These are phyloP conservation scores for Tephrocybe sp. DNA, from an alignment of 768 basidiomycete genomes.

Conservation along the genomic window DNA sequence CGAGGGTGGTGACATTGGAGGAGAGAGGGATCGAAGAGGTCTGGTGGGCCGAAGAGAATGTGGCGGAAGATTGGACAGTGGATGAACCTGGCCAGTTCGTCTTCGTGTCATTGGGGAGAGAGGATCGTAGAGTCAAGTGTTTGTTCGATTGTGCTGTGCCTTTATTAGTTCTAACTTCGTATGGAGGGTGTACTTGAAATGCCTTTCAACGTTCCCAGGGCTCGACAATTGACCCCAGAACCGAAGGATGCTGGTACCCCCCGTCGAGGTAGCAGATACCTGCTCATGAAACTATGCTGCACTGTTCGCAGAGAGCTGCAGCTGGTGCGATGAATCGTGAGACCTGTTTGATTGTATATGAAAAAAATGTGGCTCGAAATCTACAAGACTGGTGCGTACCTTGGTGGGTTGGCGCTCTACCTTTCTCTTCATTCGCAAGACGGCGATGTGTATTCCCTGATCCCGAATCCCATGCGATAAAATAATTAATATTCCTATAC, in stretches of 20 bases:
- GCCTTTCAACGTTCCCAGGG: slow-evolving; percentile 63
- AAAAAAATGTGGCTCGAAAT: background rate
- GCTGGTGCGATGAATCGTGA: slow-evolving; percentile 84
- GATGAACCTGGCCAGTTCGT: slow-evolving; percentile 59
- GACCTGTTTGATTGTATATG: slow-evolving; percentile 40
- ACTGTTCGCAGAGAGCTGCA: slow-evolving; percentile 73
- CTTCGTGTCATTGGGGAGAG: slow-evolving; percentile 54
- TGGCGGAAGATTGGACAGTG: slow-evolving; percentile 67
- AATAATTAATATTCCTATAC: slow-evolving; percentile 59
- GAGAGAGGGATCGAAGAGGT: slow-evolving; percentile 36
- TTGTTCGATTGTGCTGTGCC: slow-evolving; percentile 55
- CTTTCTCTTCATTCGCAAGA: slow-evolving; percentile 71
- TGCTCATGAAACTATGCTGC: slow-evolving; percentile 53
- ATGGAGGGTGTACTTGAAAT: slow-evolving; percentile 46
- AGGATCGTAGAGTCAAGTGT: slow-evolving; percentile 71
- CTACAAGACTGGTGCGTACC: slow-evolving; percentile 34
- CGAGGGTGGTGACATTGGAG: slow-evolving; percentile 52
- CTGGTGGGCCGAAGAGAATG: slow-evolving; percentile 42
- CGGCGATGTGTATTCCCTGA: slow-evolving; percentile 81
- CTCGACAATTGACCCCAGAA: slow-evolving; percentile 84
- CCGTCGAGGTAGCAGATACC: slow-evolving; percentile 5
- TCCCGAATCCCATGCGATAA: slow-evolving; percentile 79
- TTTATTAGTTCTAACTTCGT: background rate
- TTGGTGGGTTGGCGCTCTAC: slow-evolving; percentile 59
- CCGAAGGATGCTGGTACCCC: slow-evolving; percentile 48